A percentile compares a stretch with the other conserved stretches of the same genome.
These are phyloP conservation scores for Alternaria ethzedia DNA, from an alignment of 2,329 filamentous ascomycete genomes.

Conservation along the genomic window DNA sequence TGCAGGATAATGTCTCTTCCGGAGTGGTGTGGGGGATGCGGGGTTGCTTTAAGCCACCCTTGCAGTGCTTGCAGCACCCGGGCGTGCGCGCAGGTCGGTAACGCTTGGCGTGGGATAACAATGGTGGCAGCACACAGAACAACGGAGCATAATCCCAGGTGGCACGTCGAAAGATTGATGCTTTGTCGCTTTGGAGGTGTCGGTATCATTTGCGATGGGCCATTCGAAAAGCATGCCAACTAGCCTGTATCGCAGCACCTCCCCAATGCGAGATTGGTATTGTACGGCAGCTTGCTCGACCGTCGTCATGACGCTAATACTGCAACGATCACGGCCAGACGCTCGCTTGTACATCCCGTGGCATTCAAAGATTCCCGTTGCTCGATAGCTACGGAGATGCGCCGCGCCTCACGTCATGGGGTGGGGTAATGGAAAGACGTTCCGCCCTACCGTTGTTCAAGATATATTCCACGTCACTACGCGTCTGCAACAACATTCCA, in stretches of 20 bases:
- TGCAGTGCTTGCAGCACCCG: not conserved
- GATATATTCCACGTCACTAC: not conserved
- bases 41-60: not conserved
- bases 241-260: not conserved
- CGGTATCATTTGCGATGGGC: not conserved
- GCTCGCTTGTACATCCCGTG: not conserved
- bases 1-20: not conserved
- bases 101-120: conserved; percentile 8
- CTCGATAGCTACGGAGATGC: not conserved
- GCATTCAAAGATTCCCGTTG: not conserved
- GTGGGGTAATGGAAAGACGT: not conserved
- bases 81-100: not conserved
- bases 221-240: not conserved
- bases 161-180: not conserved
- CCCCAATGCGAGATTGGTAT: not conserved
- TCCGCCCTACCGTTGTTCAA: not conserved
- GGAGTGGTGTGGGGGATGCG: not conserved
- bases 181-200: not conserved
- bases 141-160: not conserved
- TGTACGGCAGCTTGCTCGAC: not conserved
- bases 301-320: not conserved
- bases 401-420: not conserved
- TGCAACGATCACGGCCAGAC: not conserved
- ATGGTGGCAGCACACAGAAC: not conserved
- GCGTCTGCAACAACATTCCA: not conserved